Evolutionary conservation across 805 yeast genomes (phyloP).

Genomic region (Huiozyma naganishii): DNA sequence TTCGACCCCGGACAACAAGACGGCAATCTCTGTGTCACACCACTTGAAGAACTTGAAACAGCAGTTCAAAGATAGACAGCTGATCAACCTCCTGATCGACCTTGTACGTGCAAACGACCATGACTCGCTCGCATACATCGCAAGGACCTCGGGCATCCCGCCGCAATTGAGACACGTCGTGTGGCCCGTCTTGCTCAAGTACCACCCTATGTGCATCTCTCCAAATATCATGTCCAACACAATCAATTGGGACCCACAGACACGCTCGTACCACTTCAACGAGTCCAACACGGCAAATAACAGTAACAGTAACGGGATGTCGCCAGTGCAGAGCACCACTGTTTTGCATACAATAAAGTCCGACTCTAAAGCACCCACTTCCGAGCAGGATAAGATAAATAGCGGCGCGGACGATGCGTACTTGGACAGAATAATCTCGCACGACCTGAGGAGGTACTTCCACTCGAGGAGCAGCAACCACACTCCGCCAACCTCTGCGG

Average conservation of each 20-base stretch:
- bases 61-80: slow-evolving; percentile 17
- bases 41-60: slow-evolving; percentile 21
- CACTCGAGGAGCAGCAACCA: slow-evolving; percentile 16
- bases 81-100: slow-evolving; percentile 40
- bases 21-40: slow-evolving; percentile 11
- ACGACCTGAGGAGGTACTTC: slow-evolving; percentile 53
- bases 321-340: background rate
- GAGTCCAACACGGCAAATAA: background rate
- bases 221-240: slow-evolving; percentile 63
- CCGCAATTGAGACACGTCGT: slow-evolving; percentile 65
- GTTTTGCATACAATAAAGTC: background rate
- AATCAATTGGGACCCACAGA: slow-evolving; percentile 15
- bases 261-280: slow-evolving; percentile 7
- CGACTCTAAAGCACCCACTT: background rate
- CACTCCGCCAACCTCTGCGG: background rate
- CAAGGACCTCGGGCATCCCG: slow-evolving; percentile 79
- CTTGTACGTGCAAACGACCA: slow-evolving; percentile 52
- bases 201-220: slow-evolving; percentile 73
- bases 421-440: slow-evolving; percentile 32
- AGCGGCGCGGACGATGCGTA: slow-evolving; percentile 4
- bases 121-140: slow-evolving; percentile 65
- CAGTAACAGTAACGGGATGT: background rate
- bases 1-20: too few relatives aligned
- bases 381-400: slow-evolving; percentile 3
- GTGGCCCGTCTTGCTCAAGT: slow-evolving; percentile 75